Evolutionary conservation across 768 basidiomycete genomes (phyloP).

Genomic region (Leccinum subtestaceum): DNA sequence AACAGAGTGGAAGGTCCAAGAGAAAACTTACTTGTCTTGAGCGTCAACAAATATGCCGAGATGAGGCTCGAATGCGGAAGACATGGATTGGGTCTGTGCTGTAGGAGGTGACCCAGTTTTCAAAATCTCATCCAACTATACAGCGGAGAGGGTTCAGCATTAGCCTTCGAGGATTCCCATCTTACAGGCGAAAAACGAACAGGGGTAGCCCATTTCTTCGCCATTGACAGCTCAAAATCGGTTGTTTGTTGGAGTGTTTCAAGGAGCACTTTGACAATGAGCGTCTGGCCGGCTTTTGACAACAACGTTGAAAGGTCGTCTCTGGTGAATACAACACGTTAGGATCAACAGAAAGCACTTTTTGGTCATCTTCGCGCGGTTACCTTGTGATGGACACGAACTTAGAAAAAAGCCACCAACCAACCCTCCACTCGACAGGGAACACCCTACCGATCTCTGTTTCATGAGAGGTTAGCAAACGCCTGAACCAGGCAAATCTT

Average conservation of each 20-base stretch:
- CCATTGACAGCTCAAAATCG: slow-evolving; percentile 84
- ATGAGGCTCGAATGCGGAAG: slow-evolving; percentile 89
- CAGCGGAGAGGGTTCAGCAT: not conserved
- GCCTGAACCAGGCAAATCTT: slow-evolving; percentile 93
- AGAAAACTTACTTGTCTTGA: slow-evolving; percentile 80
- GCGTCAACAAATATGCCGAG: slow-evolving; percentile 94
- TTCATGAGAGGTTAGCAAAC: slow-evolving; percentile 82
- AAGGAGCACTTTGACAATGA: slow-evolving; percentile 76
- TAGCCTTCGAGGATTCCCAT: not conserved
- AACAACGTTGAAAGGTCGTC: slow-evolving; percentile 82
- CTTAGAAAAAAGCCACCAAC: slow-evolving; percentile 74
- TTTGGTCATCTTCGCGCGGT: not conserved
- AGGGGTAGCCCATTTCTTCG: slow-evolving; percentile 77
- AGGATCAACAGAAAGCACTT: not conserved
- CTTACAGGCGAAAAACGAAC: slow-evolving; percentile 38
- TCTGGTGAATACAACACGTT: slow-evolving; percentile 37
- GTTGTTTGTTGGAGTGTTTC: slow-evolving; percentile 83
- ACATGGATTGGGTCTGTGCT: slow-evolving; percentile 62
- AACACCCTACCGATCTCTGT: slow-evolving; percentile 82
- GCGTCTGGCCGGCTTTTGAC: slow-evolving; percentile 69
- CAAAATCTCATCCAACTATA: slow-evolving; percentile 65
- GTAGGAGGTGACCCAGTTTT: slow-evolving; percentile 49
- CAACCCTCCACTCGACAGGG: slow-evolving; percentile 83
- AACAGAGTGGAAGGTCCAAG: not conserved
- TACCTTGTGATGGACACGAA: slow-evolving; percentile 93